A percentile compares a stretch with the other conserved stretches of the same genome.
Conservation (phyloP, 2,329 filamentous ascomycete genomes). For the Passalora sequoiae region DNA sequence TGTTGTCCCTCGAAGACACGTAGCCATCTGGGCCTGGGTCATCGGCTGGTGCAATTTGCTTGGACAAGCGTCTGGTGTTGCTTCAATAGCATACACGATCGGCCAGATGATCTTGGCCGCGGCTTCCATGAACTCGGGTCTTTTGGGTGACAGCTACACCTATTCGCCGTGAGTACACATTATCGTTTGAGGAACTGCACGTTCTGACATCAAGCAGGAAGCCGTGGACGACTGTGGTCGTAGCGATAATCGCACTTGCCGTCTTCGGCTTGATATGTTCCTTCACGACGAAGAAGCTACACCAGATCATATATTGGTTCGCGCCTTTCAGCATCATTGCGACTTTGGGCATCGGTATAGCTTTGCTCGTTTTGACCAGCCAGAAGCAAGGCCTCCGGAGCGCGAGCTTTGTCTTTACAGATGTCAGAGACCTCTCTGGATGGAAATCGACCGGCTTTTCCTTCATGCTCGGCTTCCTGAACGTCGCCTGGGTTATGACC, state of each 20-base stretch:
- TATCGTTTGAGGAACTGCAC: neutral
- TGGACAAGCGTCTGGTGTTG: slow-evolving; percentile 59
- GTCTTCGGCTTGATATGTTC: slow-evolving; percentile 58
- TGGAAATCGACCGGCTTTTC: slow-evolving; percentile 59
- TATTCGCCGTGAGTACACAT: slow-evolving; percentile 54
- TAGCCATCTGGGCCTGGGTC: slow-evolving; percentile 60
- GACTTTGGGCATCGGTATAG: slow-evolving; percentile 56
- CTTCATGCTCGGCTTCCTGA: slow-evolving; percentile 56
- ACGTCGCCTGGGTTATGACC: slow-evolving; percentile 61
- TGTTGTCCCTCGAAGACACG: slow-evolving; percentile 56
- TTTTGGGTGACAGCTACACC: slow-evolving; percentile 47
- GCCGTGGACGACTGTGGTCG: slow-evolving; percentile 53
- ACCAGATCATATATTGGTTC: slow-evolving; percentile 59
- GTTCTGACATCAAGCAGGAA: slow-evolving; percentile 39
- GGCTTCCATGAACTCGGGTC: slow-evolving; percentile 56
- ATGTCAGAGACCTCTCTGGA: slow-evolving; percentile 58
- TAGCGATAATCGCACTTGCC: slow-evolving; percentile 53
- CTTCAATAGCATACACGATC: slow-evolving; percentile 58
- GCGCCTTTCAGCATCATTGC: slow-evolving; percentile 61
- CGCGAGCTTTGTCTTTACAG: slow-evolving; percentile 56
- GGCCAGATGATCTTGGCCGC: slow-evolving; percentile 60
- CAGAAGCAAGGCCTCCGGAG: slow-evolving; percentile 47
- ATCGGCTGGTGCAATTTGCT: slow-evolving; percentile 61
- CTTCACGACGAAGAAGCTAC: slow-evolving; percentile 55
- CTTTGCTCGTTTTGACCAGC: slow-evolving; percentile 54